Evolutionary conservation across 2,329 filamentous ascomycete species (phyloP), one percentile per base, ranked within the genome.

Genomic region (Pochonia chlamydosporia): DNA sequence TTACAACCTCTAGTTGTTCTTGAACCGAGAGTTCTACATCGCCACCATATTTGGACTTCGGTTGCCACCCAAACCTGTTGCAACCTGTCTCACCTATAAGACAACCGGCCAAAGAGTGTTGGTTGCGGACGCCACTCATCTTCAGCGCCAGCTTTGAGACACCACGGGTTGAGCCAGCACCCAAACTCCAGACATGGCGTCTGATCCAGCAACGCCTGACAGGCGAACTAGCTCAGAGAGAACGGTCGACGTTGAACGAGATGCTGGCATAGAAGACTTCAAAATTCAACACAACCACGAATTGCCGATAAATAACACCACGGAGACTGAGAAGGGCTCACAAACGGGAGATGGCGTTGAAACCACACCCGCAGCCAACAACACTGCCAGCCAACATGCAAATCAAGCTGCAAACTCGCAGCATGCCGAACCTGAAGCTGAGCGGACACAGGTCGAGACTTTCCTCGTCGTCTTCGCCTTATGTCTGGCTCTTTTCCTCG

Each of bases 401-500:
- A 21, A 39, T 36, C 18, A 39, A 23, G 9, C 35, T n/a, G 43
- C 48, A 5, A 24, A 47, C 3, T 44, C 54, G 40, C 47, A 46
- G 43, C 49, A 43, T 20, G 47, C 49, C 8, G 51, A 50, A 6
- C 64, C 65, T 5, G 67, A 70, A 47, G 62, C 62, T 33, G 48
- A 54, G 18, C 62, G 70, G 43, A 71, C 68, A 7, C 63, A 56
- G 35, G 48, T 68, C 11, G 55, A 73, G 57, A 71, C 65, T 7
- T 51, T 61, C 40, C 59, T 72, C 43, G 57, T 72, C 56, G 65
- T 72, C 54, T 56, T 65, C 3, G 68, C 69, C 10, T 59, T 72
- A n/a, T 68, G 67, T 43, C 57, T 69, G 28, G 62, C 68, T 2
- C 64, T 79, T 16, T 78, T 79, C 60, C 68, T 80, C 28, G 75